Evolutionary conservation across 148 eudicot species (phyloP), one percentile per base, ranked within the genome.

Genomic region (Fagopyrum homotropicum): DNA sequence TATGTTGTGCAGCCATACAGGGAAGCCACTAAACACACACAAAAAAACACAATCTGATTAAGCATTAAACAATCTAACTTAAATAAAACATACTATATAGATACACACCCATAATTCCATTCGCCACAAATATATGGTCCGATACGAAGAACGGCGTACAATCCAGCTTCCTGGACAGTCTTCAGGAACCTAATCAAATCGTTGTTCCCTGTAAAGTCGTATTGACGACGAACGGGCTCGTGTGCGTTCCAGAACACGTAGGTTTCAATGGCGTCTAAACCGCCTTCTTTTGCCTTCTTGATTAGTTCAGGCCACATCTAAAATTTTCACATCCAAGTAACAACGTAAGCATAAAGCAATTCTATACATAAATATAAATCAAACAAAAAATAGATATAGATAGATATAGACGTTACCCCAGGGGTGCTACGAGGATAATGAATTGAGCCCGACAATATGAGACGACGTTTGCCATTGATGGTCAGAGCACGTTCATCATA

Each of bases 1-100:
- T 35, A 72, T 46, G 55, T 72, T 72, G 17, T 72, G 74, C 55
- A 72, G 47, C 74, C 74, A 72, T 1, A 72, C 3, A 47, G 74
- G 74, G 8, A 72, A 72, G 9, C 74, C 74, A 26, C 74, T 72
- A 70, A 70, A 30, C 11, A 35, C 1, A 35, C 40, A 35, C 40
- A 35, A 35, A 35, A 35, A 35, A 35, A 35, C 26, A 22, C 26
- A 22, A 22, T 22, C 26, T 0, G 26, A 22, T 22, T 22, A 22
- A 22, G 26, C 26, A 22, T 22, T 0, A 22, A 22, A 22, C 0
- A 56, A 56, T 7, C 8, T 55, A 1, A 56, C 61, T 16, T 16
- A 0, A 5, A 2, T 16, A 0, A n/a, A 4, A 56, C 7, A n/a
- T 1, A n/a, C 19, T n/a, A 55, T 56, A 56, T 15, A n/a, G 0